These are phyloP conservation scores for Aspergillus wentii DNA, from an alignment of 495 filamentous ascomycete genomes.

Conservation along the genomic window DNA sequence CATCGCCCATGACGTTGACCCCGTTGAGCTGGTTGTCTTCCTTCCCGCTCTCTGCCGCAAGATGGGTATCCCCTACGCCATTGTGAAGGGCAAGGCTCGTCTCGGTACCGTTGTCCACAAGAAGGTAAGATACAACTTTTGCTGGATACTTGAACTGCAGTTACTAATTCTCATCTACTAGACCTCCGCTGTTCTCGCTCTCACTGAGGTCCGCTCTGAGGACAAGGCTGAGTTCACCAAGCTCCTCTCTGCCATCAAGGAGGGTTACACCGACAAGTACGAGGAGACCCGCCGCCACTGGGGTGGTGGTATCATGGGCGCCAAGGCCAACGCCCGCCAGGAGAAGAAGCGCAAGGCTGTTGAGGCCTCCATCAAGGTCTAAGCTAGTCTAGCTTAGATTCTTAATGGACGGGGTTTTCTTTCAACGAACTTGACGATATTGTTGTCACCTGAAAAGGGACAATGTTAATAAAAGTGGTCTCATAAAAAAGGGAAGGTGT, in stretches of 20 bases:
- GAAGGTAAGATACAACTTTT: conserved; percentile 59
- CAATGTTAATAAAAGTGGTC: conserved; percentile 13
- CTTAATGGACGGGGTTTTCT: conserved; percentile 23
- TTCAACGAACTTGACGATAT: neutral
- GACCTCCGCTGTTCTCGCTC: conserved; percentile 93
- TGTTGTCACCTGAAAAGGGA: conserved; percentile 8
- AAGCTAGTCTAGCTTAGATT: conserved; percentile 34
- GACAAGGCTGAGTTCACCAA: conserved; percentile 98
- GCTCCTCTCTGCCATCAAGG: conserved; percentile 94
- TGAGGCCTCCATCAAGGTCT: conserved; percentile 94
- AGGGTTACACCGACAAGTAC: conserved; percentile 94
- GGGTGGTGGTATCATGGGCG: conserved; percentile 99
- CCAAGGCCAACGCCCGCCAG: conserved; percentile 87
- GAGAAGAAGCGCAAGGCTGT: conserved; percentile 97
- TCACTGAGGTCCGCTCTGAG: conserved; percentile 94
- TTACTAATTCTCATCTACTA: conserved; percentile 23
- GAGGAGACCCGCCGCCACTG: conserved; percentile 90
- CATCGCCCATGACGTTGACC: conserved; percentile 99
- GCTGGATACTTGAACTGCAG: neutral
- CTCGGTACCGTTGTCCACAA: conserved; percentile 99
- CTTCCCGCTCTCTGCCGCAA: conserved; percentile 98
- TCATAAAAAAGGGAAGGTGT: conserved; percentile 23
- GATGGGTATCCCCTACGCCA: conserved; percentile 99
- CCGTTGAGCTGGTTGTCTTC: conserved; percentile 99
- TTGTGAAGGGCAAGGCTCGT: conserved; percentile 99